Base-by-base conservation (phyloP, 805 yeast species). In the Monosporozyma aquatica region DNA sequence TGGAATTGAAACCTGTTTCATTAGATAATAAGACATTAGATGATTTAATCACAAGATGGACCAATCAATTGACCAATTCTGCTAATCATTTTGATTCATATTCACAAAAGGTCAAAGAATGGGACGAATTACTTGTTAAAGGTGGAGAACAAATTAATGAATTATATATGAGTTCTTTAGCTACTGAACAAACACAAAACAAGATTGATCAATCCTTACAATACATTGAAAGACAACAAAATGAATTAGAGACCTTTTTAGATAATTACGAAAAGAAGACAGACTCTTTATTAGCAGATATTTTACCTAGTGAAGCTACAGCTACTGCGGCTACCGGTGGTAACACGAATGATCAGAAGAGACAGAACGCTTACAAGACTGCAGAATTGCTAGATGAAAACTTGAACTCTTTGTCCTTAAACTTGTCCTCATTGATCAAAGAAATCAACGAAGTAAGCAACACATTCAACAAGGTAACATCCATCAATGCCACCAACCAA, bases 1-100 rank as follows among this genome's bases (percentile, higher is more conserved):
- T 78, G 23, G 76, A 75, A 46, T 80, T 87, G 4, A 72, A 78
- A 44, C 82, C 83, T 25, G 73, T 87, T 3, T 77, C 95, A 4
- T 72, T 92, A 28, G 87, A 85, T 53, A 92, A 92, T 64, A 87
- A 87, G 61, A 87, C 96, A 1, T 68, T 92, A 56, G 97, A 92
- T 55, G 97, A 92, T 59, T 72, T 92, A 50, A 83, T 92, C 34
- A 76, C 87, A 11, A 87, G 83, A 62, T 92, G 98, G 98, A 83
- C 97, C 0, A 77, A 78, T 43, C 95, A 92, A 51, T 65, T 92
- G 45, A 70, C 90, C 2, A 71, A 75, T 11, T 78, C 92, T 0
- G 75, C 90, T 2, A 71, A 73, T 21, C 80, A 84, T 28, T 92
- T 89, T 64, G 81, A 80, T 45, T 64, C 70, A 10, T 90, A 86